Base-by-base conservation (phyloP, 257 asterid genomes). In the Fraxinus quadrangulata region DNA sequence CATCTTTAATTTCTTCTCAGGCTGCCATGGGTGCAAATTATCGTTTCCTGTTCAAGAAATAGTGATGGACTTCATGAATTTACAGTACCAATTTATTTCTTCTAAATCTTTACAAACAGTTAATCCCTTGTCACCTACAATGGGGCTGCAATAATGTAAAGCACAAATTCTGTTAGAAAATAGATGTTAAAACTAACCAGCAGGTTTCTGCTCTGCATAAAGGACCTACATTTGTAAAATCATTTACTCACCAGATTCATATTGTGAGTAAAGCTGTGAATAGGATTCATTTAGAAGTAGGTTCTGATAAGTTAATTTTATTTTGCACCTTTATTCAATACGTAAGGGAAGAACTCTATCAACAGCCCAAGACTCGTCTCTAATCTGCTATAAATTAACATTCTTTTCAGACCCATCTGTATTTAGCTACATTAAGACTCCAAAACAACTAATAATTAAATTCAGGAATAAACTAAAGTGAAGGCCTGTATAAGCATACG, bases 121-220 rank as follows among this genome's bases (percentile, higher is more conserved):
- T 47, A 3, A n/a, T 67, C 34, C 14, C 24, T 72, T n/a, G 42
- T 65, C 9, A 75, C 67, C 78, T 49, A 81, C 13, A 67, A 40
- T 42, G 54, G 76, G 73, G 70, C 72, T 26, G 70, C 75, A 81
- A 67, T 37, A 21, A 56, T 2, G 19, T 10, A 23, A 19, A 37
- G 30, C 45, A 10, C 6, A 61, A 26, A 51, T 7, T 21, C 16
- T n/a, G 5, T 21, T 19, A 81, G 40, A 54, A 31, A 61, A 3
- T 61, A 23, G 1, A 31, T 12, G 63, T 36, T 37, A 74, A 66
- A 70, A 88, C 93, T 86, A 73, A 92, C 97, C 98, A 36, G 94
- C 87, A 76, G 96, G 98, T 75, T 93, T 91, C 86, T 93, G 98
- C 88, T 95, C 98, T 0, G 90, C 83, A 61, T 9, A 45, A 45